Conservation (phyloP, 2,329 filamentous ascomycete species). For the Diaporthe capsici region DNA sequence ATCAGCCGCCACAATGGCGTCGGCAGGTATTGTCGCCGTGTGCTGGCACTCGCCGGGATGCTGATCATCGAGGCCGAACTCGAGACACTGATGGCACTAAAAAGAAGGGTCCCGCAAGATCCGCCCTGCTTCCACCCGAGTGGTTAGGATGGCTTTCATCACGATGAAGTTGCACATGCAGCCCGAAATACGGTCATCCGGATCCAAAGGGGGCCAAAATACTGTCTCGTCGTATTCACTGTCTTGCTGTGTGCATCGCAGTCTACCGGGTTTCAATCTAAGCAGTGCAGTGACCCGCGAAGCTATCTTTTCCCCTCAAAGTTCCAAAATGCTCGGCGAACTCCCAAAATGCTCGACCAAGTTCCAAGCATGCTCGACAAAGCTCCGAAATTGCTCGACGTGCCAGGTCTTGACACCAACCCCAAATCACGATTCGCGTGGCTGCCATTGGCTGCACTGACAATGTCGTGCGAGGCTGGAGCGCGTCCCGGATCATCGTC, state of each 20-base stretch:
- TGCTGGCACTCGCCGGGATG: constrained; percentile 9
- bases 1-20: constrained; percentile 21
- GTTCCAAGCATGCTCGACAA: background rate
- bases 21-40: constrained; percentile 14
- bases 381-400: background rate
- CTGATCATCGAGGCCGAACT: constrained; percentile 5
- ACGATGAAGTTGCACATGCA: background rate
- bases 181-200: background rate
- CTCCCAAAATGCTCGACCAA: background rate
- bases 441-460: background rate
- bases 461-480: background rate
- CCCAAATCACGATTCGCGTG: no score
- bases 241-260: background rate
- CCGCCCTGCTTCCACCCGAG: constrained; percentile 22
- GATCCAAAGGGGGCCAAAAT: background rate
- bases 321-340: background rate
- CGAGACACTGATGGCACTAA: constrained; percentile 4
- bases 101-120: constrained; percentile 6
- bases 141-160: background rate
- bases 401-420: background rate
- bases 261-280: background rate
- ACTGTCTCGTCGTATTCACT: background rate
- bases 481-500: background rate
- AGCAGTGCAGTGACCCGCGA: constrained; percentile 2
- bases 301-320: background rate